phyloP scores from a whole-genome alignment of 2,329 filamentous ascomycete genomes.

The Ascocoryne sarcoides region DNA sequence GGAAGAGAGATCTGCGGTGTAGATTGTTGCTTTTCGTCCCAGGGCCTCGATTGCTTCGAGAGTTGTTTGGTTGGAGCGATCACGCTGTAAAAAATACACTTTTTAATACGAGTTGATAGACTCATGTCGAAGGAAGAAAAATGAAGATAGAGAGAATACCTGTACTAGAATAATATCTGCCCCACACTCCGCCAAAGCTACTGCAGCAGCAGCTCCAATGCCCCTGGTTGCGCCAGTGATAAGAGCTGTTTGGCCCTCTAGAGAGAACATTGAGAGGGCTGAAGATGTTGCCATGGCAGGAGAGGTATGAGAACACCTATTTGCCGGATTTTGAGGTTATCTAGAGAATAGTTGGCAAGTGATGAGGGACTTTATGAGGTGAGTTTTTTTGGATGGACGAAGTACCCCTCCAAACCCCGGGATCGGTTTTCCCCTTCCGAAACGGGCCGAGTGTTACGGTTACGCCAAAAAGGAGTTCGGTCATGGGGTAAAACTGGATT shows the following conservation, averaged over 20 bases:
- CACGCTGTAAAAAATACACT: constrained; percentile 19
- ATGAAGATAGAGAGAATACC: constrained; percentile 18
- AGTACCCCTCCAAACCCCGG: too few relatives aligned
- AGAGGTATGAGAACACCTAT: too few relatives aligned
- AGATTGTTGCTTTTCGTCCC: constrained; percentile 57
- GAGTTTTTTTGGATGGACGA: too few relatives aligned
- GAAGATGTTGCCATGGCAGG: constrained; percentile 17
- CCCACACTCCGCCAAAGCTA: constrained; percentile 31
- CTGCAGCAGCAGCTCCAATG: constrained; percentile 31
- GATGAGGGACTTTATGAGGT: too few relatives aligned
- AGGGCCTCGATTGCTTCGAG: constrained; percentile 53
- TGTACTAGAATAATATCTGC: constrained; percentile 34
- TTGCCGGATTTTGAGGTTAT: too few relatives aligned
- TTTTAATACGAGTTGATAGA: too few relatives aligned
- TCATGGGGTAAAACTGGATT: too few relatives aligned
- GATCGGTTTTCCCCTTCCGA: too few relatives aligned
- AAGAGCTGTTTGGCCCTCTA: constrained; percentile 31
- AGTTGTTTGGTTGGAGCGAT: constrained; percentile 35
- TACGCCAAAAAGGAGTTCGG: too few relatives aligned
- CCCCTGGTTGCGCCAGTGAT: constrained; percentile 32
- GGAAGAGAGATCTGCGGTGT: constrained; percentile 60
- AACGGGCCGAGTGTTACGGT: too few relatives aligned
- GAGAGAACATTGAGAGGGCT: constrained; percentile 25
- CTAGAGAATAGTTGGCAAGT: too few relatives aligned
- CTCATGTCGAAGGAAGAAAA: neutral